These are phyloP conservation scores for Torrubiella hemipterigena DNA, from an alignment of 2,329 filamentous ascomycete genomes.

Conservation along the genomic window DNA sequence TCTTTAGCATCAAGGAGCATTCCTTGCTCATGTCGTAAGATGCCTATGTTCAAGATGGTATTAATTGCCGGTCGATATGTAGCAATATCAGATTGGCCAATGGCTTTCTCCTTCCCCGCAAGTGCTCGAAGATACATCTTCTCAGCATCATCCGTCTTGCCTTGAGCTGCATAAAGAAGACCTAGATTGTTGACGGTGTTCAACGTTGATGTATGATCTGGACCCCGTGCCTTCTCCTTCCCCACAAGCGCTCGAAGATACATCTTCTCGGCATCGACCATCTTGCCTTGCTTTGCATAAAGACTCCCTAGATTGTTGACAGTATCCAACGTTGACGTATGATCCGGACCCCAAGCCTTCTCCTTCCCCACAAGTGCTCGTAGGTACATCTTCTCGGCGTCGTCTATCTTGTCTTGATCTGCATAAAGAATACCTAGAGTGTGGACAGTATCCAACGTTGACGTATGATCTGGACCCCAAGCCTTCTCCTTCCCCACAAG, in stretches of 20 bases:
- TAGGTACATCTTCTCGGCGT: too few species aligned
- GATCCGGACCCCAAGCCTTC: slow-evolving; percentile 8
- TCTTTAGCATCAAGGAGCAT: slow-evolving; percentile 6
- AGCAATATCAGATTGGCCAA: slow-evolving; percentile 8
- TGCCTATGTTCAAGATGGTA: slow-evolving; percentile 10
- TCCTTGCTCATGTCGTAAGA: slow-evolving; percentile 9
- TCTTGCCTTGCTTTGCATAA: slow-evolving; percentile 11
- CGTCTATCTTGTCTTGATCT: too few species aligned
- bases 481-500: slow-evolving; percentile 10
- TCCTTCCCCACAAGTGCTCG: slow-evolving; percentile 10
- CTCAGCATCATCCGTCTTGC: slow-evolving; percentile 5
- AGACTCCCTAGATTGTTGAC: slow-evolving; percentile 8
- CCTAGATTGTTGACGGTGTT: slow-evolving; percentile 10
- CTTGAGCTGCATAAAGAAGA: slow-evolving; percentile 10
- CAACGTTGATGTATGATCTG: too few species aligned
- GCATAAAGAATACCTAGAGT: slow-evolving; percentile 12
- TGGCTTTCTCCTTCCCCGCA: slow-evolving; percentile 9
- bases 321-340: too few species aligned
- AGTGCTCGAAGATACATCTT: too few species aligned
- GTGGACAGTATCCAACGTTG: neutral
- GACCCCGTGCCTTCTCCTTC: slow-evolving; percentile 10
- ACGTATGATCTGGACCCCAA: slow-evolving; percentile 5
- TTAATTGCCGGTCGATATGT: slow-evolving; percentile 8
- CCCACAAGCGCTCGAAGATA: slow-evolving; percentile 8
- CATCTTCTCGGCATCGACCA: too few species aligned